Evolutionary conservation across 176 grass and related monocot species (phyloP).

Genomic region (Phoenix roebelenii): DNA sequence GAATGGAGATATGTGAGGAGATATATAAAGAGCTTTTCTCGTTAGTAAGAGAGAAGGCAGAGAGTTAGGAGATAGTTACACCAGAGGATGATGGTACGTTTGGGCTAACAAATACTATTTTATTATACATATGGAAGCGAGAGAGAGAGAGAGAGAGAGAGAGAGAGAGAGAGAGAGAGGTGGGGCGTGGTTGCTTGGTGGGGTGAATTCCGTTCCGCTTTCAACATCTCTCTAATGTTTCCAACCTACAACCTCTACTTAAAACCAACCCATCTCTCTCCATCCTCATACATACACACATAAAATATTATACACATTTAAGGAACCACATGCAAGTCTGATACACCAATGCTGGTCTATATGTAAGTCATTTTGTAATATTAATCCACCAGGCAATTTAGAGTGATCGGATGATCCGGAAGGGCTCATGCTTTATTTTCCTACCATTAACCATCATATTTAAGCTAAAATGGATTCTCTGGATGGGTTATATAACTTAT

Average conservation of each 20-base stretch:
- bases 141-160: slow-evolving; percentile 2
- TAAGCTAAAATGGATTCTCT: too few relatives aligned
- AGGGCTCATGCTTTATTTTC: too few relatives aligned
- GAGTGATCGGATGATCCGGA: too few relatives aligned
- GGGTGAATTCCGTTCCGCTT: slow-evolving; percentile 59
- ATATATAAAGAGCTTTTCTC: slow-evolving; percentile 20
- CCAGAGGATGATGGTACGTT: slow-evolving; percentile 78
- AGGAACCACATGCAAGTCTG: too few relatives aligned
- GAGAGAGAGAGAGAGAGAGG: slow-evolving; percentile 21
- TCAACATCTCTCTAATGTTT: slow-evolving; percentile 84
- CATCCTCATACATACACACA: neutral
- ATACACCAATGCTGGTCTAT: too few relatives aligned
- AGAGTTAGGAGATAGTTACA: slow-evolving; percentile 83
- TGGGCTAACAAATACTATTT: slow-evolving; percentile 64
- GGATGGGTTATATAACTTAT: too few relatives aligned
- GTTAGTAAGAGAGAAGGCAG: slow-evolving; percentile 74
- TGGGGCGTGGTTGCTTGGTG: slow-evolving; percentile 57
- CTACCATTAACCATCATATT: too few relatives aligned
- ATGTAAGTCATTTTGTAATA: too few relatives aligned
- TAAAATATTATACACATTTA: too few relatives aligned
- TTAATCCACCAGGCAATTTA: too few relatives aligned
- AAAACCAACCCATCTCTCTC: slow-evolving; percentile 79
- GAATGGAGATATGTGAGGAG: too few relatives aligned
- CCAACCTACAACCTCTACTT: slow-evolving; percentile 96
- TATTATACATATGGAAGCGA: neutral